These are phyloP conservation scores for Diaporthe vexans DNA, from an alignment of 2,329 filamentous ascomycete species.

Conservation along the genomic window DNA sequence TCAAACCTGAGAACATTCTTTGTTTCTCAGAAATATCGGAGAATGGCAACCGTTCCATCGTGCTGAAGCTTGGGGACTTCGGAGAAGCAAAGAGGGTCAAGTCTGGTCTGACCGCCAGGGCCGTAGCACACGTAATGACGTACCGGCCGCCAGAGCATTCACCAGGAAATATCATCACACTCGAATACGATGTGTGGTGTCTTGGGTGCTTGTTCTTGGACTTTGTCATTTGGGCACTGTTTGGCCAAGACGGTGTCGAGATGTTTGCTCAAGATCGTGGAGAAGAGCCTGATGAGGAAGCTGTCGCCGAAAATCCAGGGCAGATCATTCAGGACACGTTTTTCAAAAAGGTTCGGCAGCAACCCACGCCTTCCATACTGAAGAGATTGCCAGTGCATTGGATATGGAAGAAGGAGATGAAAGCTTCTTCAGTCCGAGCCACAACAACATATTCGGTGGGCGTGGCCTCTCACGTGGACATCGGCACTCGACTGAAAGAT, in stretches of 20 bases:
- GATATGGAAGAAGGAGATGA: no score
- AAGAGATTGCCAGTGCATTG: background rate
- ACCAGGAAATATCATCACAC: background rate
- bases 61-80: conserved; percentile 20
- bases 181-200: conserved; percentile 18
- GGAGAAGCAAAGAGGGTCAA: background rate
- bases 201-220: conserved; percentile 11
- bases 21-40: background rate
- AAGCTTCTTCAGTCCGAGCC: no score
- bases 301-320: background rate
- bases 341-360: background rate
- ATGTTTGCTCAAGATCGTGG: background rate
- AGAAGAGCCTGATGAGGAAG: background rate
- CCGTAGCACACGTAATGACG: background rate
- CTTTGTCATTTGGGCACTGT: conserved; percentile 3
- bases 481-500: background rate
- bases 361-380: background rate
- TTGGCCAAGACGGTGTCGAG: background rate
- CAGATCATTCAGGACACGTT: background rate
- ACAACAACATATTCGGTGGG: background rate
- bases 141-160: conserved; percentile 2
- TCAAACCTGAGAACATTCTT: conserved; percentile 22
- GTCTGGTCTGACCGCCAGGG: background rate
- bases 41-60: background rate
- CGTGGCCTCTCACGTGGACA: background rate